Evolutionary conservation across 495 filamentous ascomycete genomes (phyloP).

Genomic region (Neurospora sp.): DNA sequence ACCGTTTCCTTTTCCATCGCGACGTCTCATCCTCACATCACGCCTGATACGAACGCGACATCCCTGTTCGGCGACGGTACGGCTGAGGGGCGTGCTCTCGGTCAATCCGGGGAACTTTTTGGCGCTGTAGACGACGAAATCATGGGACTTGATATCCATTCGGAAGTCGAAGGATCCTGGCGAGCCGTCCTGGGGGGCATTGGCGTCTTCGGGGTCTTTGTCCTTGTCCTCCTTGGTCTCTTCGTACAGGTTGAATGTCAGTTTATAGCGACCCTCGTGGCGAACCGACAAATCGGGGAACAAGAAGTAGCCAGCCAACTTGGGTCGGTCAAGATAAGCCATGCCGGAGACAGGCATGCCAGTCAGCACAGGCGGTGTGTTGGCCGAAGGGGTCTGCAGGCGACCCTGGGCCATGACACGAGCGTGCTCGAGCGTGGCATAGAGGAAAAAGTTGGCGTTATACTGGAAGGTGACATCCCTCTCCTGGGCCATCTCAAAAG

Average conservation of each 20-base stretch:
- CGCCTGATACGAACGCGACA: slow-evolving; percentile 94
- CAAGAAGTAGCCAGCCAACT: slow-evolving; percentile 91
- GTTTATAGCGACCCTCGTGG: slow-evolving; percentile 82
- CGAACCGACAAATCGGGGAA: slow-evolving; percentile 96
- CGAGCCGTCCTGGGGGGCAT: slow-evolving; percentile 13
- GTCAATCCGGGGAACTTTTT: slow-evolving; percentile 97
- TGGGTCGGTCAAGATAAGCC: slow-evolving; percentile 88
- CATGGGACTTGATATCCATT: slow-evolving; percentile 81
- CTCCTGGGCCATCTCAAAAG: slow-evolving; percentile 45
- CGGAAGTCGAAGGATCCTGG: slow-evolving; percentile 36
- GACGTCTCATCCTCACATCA: slow-evolving; percentile 93
- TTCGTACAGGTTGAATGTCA: slow-evolving; percentile 90
- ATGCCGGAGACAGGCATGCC: slow-evolving; percentile 94
- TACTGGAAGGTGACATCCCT: slow-evolving; percentile 84
- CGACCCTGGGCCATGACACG: slow-evolving; percentile 79
- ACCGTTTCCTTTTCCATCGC: slow-evolving; percentile 51
- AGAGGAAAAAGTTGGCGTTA: slow-evolving; percentile 97
- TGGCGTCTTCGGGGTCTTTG: slow-evolving; percentile 31
- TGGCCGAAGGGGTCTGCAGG: slow-evolving; percentile 49
- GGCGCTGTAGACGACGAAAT: slow-evolving; percentile 87
- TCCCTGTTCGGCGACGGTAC: slow-evolving; percentile 90
- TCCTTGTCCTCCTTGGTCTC: slow-evolving; percentile 65
- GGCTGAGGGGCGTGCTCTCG: slow-evolving; percentile 81
- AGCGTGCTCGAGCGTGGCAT: slow-evolving; percentile 80
- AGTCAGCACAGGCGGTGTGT: slow-evolving; percentile 75